These are phyloP conservation scores for Pseudogymnoascus sp. DNA, from an alignment of 2,329 filamentous ascomycete species.

Conservation along the genomic window DNA sequence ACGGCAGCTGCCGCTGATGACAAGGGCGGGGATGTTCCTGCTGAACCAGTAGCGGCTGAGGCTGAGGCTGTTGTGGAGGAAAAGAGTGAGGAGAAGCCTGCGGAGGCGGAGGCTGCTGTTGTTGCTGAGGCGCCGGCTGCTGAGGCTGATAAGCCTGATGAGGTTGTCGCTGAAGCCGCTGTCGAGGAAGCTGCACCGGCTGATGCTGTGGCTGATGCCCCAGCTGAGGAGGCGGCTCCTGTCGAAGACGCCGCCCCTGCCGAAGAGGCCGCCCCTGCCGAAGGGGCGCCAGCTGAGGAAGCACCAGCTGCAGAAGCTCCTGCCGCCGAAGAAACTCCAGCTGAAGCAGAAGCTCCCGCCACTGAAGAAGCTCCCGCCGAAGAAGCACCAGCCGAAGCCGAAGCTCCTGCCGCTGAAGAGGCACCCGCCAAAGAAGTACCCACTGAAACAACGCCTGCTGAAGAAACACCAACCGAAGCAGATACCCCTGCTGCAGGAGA, in stretches of 20 bases:
- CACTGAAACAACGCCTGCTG: conserved; percentile 9
- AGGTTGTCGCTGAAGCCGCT: conserved; percentile 7
- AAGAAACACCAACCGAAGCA: conserved; percentile 11
- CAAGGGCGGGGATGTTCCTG: background rate
- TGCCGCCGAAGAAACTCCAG: conserved; percentile 11
- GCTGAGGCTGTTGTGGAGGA: conserved; percentile 11
- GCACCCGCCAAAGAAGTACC: conserved; percentile 10
- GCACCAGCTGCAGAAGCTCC: conserved; percentile 11
- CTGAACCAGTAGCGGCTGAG: conserved; percentile 11
- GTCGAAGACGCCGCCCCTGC: background rate
- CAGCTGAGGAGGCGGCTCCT: background rate
- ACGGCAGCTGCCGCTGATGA: conserved; percentile 11
- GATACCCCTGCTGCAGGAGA: conserved; percentile 10
- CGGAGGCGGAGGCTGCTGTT: conserved; percentile 16
- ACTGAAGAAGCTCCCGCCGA: conserved; percentile 9
- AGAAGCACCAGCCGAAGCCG: conserved; percentile 9
- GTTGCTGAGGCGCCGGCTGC: conserved; percentile 18
- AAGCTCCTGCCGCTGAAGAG: conserved; percentile 10
- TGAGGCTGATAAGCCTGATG: conserved; percentile 15
- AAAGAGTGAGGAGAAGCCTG: conserved; percentile 14
- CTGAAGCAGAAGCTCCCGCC: too few species aligned
- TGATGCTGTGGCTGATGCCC: background rate
- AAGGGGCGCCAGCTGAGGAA: conserved; percentile 9
- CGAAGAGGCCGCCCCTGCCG: background rate
- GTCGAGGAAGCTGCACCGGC: background rate